phyloP scores from a whole-genome alignment of 2,329 filamentous ascomycete species.

The Neonectria punicea region DNA sequence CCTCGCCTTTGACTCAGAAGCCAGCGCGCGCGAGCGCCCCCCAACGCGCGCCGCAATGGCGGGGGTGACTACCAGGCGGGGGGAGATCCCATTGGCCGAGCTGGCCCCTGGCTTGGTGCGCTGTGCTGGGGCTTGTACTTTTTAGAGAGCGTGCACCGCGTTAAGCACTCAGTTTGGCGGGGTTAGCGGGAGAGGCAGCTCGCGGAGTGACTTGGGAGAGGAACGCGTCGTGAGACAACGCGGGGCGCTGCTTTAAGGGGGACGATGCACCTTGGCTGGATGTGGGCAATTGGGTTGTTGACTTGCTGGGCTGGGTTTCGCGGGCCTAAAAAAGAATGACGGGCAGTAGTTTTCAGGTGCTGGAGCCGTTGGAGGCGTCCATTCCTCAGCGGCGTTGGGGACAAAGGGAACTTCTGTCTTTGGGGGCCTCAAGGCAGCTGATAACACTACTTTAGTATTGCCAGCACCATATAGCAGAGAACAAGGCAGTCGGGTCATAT shows the following conservation, averaged over 20 bases:
- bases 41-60: background rate
- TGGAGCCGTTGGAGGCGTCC: background rate
- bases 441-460: background rate
- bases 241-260: conserved; percentile 38
- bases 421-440: background rate
- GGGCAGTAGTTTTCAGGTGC: background rate
- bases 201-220: conserved; percentile 35
- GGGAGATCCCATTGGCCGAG: conserved; percentile 38
- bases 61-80: conserved; percentile 9
- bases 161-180: conserved; percentile 36
- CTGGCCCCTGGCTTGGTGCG: conserved; percentile 18
- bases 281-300: conserved; percentile 5
- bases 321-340: background rate
- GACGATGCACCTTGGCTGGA: background rate
- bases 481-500: conserved; percentile 15
- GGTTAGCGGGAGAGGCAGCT: conserved; percentile 36
- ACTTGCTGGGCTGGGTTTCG: background rate
- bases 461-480: background rate
- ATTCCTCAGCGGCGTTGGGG: background rate
- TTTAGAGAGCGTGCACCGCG: conserved; percentile 40
- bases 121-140: conserved; percentile 34
- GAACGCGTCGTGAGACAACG: conserved; percentile 35
- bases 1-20: conserved; percentile 16
- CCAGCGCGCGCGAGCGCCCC: conserved; percentile 4
- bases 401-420: background rate